These are phyloP conservation scores for Dipodascus albidus DNA, from an alignment of 805 yeast genomes.

Conservation along the genomic window DNA sequence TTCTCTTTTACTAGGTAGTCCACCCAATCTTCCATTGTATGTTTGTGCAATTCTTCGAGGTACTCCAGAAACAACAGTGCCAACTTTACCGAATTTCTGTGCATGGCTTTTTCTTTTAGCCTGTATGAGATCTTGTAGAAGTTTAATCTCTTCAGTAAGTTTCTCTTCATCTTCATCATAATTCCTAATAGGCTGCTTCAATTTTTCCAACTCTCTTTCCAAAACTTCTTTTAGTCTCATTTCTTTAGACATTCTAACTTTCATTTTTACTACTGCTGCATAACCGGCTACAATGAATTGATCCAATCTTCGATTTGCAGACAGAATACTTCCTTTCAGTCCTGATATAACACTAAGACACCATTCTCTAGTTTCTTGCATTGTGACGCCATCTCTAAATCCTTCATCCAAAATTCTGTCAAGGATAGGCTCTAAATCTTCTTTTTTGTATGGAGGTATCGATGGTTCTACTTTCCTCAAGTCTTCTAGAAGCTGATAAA, in stretches of 20 bases:
- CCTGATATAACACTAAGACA: not conserved
- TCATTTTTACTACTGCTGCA: not conserved
- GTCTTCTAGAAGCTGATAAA: not conserved
- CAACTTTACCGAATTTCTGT: not conserved
- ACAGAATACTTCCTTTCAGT: not conserved
- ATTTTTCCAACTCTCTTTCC: not conserved
- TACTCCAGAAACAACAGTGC: not conserved
- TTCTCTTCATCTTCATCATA: not conserved
- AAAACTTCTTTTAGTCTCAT: not conserved
- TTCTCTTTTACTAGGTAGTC: not conserved
- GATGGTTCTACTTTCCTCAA: not conserved
- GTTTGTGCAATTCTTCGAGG: not conserved
- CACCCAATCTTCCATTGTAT: not conserved
- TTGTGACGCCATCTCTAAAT: not conserved
- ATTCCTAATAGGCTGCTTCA: not conserved
- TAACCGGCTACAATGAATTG: conserved; percentile 1
- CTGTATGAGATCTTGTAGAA: not conserved
- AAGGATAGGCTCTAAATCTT: not conserved
- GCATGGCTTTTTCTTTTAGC: not conserved
- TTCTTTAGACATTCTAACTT: not conserved
- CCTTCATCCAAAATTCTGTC: conserved; percentile 1
- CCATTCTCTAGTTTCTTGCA: conserved; percentile 1
- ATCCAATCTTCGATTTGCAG: not conserved
- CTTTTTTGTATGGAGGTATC: not conserved
- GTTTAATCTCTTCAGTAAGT: not conserved